Base-by-base conservation (phyloP, 352 stramenopile species). In the Paralagenidium karlingii region DNA sequence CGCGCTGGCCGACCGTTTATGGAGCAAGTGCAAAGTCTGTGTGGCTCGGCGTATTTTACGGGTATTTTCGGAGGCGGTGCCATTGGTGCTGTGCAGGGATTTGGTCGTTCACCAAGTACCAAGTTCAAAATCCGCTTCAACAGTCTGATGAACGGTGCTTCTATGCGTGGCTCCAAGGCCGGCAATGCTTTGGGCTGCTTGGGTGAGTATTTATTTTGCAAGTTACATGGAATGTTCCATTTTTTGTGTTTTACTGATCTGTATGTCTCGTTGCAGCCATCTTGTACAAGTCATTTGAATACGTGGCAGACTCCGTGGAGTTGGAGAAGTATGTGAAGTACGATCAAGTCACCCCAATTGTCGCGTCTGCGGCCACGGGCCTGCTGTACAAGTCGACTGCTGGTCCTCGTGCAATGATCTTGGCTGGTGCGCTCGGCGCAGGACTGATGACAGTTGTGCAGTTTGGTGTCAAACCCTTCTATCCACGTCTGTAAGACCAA, bases 41-140 rank as follows among this genome's bases (percentile, higher is more conserved):
- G 73, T 34, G 79, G 79, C 28, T 68, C 76, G 15, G 68, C 73
- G 26, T 92, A 92, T 56, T 87, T 92, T 42, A 76, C 73, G 24
- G 79, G 79, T 25, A 89, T 92, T 50, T 44, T 88, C 22, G 70
- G 70, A n/a, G 79, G 79, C 38, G 79, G 79, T 28, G 33, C 67
- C 2, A 78, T 70, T 32, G 79, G 79, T 38, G 76, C 75, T 3
- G 38, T 67, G 30, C 63, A 75, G 39, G 79, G 79, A 40, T 82
- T 88, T 25, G 27, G 58, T 21, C 68, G 68, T 36, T 82, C 75
- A 18, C 79, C 79, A 10, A 87, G 68, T 54, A 63, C 69, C 38
- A 92, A 88, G 60, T 82, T 92, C 56, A 89, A 89, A 50, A 88
- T 92, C 37, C 54, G 76, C 44, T 82, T 92, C 68, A 92, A 92